Percentiles rank a stretch among this genome's conserved stretches.
Evolutionary conservation across 2,329 filamentous ascomycete species (phyloP).

Genomic region (Fusarium vanettenii): DNA sequence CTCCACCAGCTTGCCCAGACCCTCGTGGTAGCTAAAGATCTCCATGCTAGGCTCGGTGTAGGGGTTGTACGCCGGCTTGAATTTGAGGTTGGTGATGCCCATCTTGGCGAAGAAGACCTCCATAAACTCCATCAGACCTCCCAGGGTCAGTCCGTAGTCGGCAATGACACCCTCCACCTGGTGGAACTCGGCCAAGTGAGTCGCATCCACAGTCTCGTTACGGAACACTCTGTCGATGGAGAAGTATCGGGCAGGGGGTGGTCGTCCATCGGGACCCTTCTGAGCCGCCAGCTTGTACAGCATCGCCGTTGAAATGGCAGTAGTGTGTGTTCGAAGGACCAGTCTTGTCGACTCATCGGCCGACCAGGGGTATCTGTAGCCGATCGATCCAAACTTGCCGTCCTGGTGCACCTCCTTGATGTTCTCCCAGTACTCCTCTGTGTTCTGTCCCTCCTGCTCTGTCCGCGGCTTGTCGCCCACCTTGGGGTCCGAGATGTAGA

Average conservation of each 20-base stretch:
- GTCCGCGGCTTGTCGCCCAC: slow-evolving; percentile 76
- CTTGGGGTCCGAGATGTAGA: slow-evolving; percentile 94
- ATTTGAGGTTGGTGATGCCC: slow-evolving; percentile 85
- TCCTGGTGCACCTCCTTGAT: slow-evolving; percentile 88
- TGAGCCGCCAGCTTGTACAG: slow-evolving; percentile 88
- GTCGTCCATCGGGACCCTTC: slow-evolving; percentile 76
- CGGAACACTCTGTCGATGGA: slow-evolving; percentile 98
- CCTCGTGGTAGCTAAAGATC: slow-evolving; percentile 95
- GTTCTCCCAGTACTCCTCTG: slow-evolving; percentile 89
- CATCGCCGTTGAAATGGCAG: slow-evolving; percentile 89
- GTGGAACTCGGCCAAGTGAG: slow-evolving; percentile 97
- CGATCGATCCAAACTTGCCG: slow-evolving; percentile 93
- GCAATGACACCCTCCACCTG: slow-evolving; percentile 99
- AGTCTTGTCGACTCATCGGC: slow-evolving; percentile 87
- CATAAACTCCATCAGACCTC: slow-evolving; percentile 93
- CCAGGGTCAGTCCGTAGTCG: slow-evolving; percentile 91
- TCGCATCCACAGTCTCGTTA: slow-evolving; percentile 97
- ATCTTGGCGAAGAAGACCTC: slow-evolving; percentile 97
- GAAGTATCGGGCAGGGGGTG: slow-evolving; percentile 88
- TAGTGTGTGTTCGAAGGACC: slow-evolving; percentile 96
- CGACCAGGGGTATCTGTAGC: slow-evolving; percentile 95
- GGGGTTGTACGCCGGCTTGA: slow-evolving; percentile 97
- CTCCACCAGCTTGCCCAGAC: slow-evolving; percentile 90
- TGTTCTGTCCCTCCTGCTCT: slow-evolving; percentile 71
- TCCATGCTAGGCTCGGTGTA: slow-evolving; percentile 98